Evolutionary conservation across 306 rosid genomes (phyloP), one percentile per base, ranked within the genome.

Genomic region (Amphicarpaea edgeworthii): DNA sequence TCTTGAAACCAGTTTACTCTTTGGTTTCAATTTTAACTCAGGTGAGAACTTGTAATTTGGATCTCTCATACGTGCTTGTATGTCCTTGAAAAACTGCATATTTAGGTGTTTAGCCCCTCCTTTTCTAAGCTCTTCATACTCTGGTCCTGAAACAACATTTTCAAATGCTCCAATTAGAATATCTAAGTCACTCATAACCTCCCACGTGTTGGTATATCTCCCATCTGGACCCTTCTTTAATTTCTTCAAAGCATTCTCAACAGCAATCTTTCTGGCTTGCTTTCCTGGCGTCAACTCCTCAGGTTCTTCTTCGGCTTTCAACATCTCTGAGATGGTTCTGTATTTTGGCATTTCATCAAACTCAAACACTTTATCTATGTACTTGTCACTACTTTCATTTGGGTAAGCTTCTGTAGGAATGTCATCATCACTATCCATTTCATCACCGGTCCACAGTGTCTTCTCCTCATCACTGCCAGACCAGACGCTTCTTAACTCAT

Each of bases 201-300:
- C 95, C 96, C 96, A 90, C 72, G 72, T 86, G 79, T 93, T 90
- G 23, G 82, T 82, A 70, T 88, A 93, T 16, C 95, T 83, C 40
- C 98, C 96, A 19, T 93, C 96, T 20, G 98, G 95, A 53, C 98
- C 96, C 79, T 87, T 89, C 86, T 90, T 93, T 81, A 93, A 68
- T 83, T 90, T 93, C 82, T 86, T 86, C 43, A 90, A 77, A 72
- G 96, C 98, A 77, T 90, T 90, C 83, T 85, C 98, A 53, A 93
- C 96, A 0, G 98, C 98, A 28, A 90, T 62, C 80, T 90, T 93
- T 84, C 95, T 76, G 12, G 96, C 95, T 83, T 90, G 89, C 85
- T 90, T 93, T 82, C 95, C 95, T 0, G 96, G 98, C 17, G 95
- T 87, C 83, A 93, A 69, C 85, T 93, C 98, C 70, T 88, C 96